These are phyloP conservation scores for Colletotrichum limetticola DNA, from an alignment of 2,329 filamentous ascomycete genomes.

Conservation along the genomic window DNA sequence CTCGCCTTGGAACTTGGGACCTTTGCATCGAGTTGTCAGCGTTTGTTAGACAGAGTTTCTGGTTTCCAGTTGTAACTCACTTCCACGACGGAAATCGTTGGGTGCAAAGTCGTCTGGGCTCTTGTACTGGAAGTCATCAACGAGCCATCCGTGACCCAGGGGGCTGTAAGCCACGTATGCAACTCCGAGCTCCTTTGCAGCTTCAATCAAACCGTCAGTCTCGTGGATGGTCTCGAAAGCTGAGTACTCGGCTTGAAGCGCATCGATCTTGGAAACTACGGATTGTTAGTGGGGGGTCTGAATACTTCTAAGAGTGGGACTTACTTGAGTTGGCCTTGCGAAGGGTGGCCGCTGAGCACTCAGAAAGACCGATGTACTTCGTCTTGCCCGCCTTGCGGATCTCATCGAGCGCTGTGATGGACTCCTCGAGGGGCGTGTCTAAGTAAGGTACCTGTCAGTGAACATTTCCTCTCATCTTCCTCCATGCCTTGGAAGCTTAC, in stretches of 20 bases:
- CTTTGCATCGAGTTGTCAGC: slow-evolving; percentile 39
- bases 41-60: too few relatives aligned
- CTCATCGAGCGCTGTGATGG: slow-evolving; percentile 57
- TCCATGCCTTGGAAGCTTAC: slow-evolving; percentile 40
- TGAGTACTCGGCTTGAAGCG: slow-evolving; percentile 58
- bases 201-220: slow-evolving; percentile 49
- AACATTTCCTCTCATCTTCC: background rate
- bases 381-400: slow-evolving; percentile 58
- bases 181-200: slow-evolving; percentile 51
- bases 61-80: slow-evolving; percentile 39
- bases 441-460: background rate
- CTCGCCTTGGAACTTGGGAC: slow-evolving; percentile 52
- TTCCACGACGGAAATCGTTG: slow-evolving; percentile 51
- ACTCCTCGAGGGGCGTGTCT: slow-evolving; percentile 57
- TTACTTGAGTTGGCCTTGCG: slow-evolving; percentile 56
- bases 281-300: background rate
- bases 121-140: slow-evolving; percentile 54
- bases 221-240: slow-evolving; percentile 39
- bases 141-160: slow-evolving; percentile 58
- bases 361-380: slow-evolving; percentile 59
- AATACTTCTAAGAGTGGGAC: background rate
- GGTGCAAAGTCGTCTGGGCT: slow-evolving; percentile 57
- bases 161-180: slow-evolving; percentile 59
- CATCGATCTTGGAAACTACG: slow-evolving; percentile 57
- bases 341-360: slow-evolving; percentile 56